A percentile compares a stretch with the other conserved stretches of the same genome.
Evolutionary conservation across 306 rosid genomes (phyloP).

Genomic region (Vigna radiata): DNA sequence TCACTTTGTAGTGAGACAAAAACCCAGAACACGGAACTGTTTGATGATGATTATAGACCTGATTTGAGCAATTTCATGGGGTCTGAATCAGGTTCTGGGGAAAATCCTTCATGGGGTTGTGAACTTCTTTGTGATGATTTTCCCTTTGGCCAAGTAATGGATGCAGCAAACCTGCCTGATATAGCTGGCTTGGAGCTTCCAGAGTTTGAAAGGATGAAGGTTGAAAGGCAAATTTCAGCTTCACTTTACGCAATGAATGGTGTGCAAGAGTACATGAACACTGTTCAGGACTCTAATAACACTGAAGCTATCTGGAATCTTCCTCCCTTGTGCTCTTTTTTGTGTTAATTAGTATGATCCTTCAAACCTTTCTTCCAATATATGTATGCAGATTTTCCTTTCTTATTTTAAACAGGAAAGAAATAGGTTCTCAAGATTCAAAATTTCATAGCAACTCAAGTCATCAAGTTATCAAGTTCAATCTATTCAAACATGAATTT

Average conservation of each 20-base stretch:
- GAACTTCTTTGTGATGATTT: constrained; percentile 52
- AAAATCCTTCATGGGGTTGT: constrained; percentile 49
- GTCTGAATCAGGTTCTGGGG: constrained; percentile 42
- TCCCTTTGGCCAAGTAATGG: constrained; percentile 54
- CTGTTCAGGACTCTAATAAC: constrained; percentile 59
- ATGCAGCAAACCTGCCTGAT: constrained; percentile 47
- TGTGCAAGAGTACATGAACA: constrained; percentile 79
- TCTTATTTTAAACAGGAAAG: not conserved
- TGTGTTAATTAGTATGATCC: constrained; percentile 44
- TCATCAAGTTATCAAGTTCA: not conserved
- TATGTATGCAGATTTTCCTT: not conserved
- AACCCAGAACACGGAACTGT: constrained; percentile 31
- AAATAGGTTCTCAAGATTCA: constrained; percentile 11
- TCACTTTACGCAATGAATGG: constrained; percentile 86
- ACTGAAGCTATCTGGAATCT: constrained; percentile 72
- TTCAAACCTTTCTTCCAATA: constrained; percentile 8
- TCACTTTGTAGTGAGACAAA: constrained; percentile 37
- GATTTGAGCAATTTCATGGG: constrained; percentile 64
- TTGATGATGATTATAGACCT: constrained; percentile 72
- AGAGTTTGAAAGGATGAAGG: constrained; percentile 83
- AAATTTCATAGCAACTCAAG: constrained; percentile 17
- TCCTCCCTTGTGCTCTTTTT: constrained; percentile 68
- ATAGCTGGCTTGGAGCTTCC: constrained; percentile 48
- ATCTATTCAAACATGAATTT: no score
- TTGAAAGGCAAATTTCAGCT: constrained; percentile 89